Percentiles rank a stretch among this genome's conserved stretches.
Conservation (phyloP, 1,139 yeast genomes). For the Suhomyces guaymorum region DNA sequence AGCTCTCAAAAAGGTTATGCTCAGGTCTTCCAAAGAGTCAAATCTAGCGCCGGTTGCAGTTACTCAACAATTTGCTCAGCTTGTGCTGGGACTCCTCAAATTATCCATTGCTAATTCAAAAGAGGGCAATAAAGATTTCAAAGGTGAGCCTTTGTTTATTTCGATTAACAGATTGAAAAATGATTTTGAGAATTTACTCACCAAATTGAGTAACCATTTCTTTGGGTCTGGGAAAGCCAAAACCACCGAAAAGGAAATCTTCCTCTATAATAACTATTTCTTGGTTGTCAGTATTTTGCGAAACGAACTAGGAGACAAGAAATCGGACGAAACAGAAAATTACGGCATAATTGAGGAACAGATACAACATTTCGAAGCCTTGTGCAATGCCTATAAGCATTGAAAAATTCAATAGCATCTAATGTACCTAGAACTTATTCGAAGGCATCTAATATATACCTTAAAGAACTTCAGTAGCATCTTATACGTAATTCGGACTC, state of each 20-base stretch:
- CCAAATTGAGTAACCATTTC: conserved; percentile 57
- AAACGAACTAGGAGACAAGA: conserved; percentile 45
- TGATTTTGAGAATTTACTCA: conserved; percentile 77
- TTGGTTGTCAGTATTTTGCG: conserved; percentile 50
- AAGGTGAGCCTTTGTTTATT: conserved; percentile 70
- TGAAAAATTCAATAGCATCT: too few species aligned
- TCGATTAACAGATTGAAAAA: conserved; percentile 69
- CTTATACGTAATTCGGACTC: too few species aligned
- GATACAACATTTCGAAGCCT: conserved; percentile 57
- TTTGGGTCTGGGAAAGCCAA: conserved; percentile 40
- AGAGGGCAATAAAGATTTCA: conserved; percentile 24
- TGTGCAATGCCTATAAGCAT: conserved; percentile 59
- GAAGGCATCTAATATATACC: too few species aligned
- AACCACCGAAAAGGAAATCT: conserved; percentile 59
- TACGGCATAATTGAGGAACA: conserved; percentile 58
- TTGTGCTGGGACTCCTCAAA: conserved; percentile 70
- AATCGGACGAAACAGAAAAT: conserved; percentile 23
- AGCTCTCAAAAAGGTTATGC: conserved; percentile 50
- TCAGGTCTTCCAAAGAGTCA: conserved; percentile 30
- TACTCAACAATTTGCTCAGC: conserved; percentile 79
- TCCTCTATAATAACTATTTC: conserved; percentile 75
- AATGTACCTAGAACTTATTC: too few species aligned
- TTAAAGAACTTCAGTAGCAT: too few species aligned
- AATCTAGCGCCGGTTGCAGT: conserved; percentile 56
- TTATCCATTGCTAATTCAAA: conserved; percentile 38